Percentiles rank a stretch among this genome's conserved stretches.
Evolutionary conservation across 164 flowering plant species (phyloP).

Genomic region (Vitis rupestris): DNA sequence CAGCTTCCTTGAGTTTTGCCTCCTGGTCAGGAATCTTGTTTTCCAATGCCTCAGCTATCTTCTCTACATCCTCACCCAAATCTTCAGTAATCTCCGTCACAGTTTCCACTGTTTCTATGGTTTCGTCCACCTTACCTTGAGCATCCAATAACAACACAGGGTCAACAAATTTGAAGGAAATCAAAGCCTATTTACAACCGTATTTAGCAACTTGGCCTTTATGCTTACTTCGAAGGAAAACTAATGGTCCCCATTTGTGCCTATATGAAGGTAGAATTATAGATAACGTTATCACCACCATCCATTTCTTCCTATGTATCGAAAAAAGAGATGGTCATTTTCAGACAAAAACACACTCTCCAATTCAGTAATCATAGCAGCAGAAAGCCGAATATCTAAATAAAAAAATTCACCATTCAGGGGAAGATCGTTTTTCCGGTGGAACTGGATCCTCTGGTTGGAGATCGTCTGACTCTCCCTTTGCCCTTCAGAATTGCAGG

Average conservation of each 20-base stretch:
- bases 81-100: slow-evolving; percentile 30
- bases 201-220: neutral
- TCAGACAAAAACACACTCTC: too few species aligned
- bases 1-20: slow-evolving; percentile 26
- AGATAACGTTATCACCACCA: neutral
- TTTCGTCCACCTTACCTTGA: slow-evolving; percentile 29
- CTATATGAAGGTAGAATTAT: slow-evolving; percentile 1
- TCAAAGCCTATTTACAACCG: neutral
- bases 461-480: neutral
- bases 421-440: neutral
- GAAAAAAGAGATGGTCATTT: neutral
- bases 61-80: slow-evolving; percentile 31
- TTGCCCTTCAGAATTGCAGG: neutral
- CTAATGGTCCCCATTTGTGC: slow-evolving; percentile 10
- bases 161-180: neutral
- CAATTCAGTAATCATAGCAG: neutral
- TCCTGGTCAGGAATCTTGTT: slow-evolving; percentile 25
- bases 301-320: slow-evolving; percentile 5
- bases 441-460: neutral
- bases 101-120: slow-evolving; percentile 26
- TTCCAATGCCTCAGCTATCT: slow-evolving; percentile 24
- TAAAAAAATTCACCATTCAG: neutral
- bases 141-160: neutral
- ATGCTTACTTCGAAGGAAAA: neutral
- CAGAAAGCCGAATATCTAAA: neutral